Evolutionary conservation across 2,329 filamentous ascomycete genomes (phyloP).

Genomic region (Pseudogymnoascus sp.): DNA sequence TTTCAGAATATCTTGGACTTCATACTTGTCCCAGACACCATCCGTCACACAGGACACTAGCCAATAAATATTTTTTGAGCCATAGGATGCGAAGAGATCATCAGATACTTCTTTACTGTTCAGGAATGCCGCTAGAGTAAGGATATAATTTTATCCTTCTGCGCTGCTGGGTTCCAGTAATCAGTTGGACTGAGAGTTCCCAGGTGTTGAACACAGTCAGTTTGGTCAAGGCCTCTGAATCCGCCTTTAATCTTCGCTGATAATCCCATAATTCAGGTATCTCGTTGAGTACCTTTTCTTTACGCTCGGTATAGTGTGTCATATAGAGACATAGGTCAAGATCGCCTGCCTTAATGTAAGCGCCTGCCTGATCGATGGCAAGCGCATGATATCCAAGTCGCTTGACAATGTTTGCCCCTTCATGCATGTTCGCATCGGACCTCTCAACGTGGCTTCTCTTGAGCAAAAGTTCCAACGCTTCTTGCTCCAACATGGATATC

Average conservation of each 20-base stretch:
- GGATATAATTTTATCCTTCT: constrained; percentile 14
- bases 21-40: constrained; percentile 16
- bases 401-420: constrained; percentile 13
- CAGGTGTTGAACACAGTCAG: constrained; percentile 22
- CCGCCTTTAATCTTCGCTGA: constrained; percentile 8
- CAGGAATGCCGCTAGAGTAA: constrained; percentile 19
- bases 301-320: constrained; percentile 12
- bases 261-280: constrained; percentile 17
- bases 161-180: constrained; percentile 11
- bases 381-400: constrained; percentile 20
- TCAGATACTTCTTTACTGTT: constrained; percentile 19
- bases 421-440: neutral
- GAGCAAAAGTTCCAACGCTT: constrained; percentile 11
- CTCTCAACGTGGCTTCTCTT: neutral
- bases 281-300: constrained; percentile 14
- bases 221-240: constrained; percentile 22
- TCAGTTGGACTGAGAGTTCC: constrained; percentile 21
- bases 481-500: constrained; percentile 26
- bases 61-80: constrained; percentile 2
- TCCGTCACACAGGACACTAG: constrained; percentile 13
- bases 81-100: constrained; percentile 16
- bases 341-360: constrained; percentile 18
- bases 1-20: constrained; percentile 12
- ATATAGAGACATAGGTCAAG: constrained; percentile 17
- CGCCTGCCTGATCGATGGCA: constrained; percentile 24